Conservation (phyloP, 768 basidiomycete species). For the Crepidotus variabilis region DNA sequence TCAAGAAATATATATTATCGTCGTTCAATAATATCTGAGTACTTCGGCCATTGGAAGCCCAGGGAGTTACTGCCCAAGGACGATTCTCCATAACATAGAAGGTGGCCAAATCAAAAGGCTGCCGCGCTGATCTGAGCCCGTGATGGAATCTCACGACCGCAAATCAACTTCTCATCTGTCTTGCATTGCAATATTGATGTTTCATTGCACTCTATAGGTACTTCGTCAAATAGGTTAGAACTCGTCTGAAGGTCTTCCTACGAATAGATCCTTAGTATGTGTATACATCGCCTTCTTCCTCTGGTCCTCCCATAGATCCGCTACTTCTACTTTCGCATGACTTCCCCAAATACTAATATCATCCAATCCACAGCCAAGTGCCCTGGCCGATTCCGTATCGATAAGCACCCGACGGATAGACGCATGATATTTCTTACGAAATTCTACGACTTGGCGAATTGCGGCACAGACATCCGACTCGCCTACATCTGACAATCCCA, state of each 20-base stretch:
- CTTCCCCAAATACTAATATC: not conserved
- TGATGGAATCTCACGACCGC: too few relatives aligned
- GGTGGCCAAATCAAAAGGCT: too few relatives aligned
- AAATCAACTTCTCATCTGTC: too few relatives aligned
- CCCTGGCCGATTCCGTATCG: not conserved
- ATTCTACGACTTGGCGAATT: not conserved
- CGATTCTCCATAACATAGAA: too few relatives aligned
- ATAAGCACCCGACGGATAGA: not conserved
- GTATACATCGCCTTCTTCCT: constrained; percentile 1
- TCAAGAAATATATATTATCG: too few relatives aligned
- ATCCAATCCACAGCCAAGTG: not conserved
- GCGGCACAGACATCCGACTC: not conserved
- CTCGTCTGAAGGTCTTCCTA: constrained; percentile 9
- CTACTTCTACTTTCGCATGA: not conserved
- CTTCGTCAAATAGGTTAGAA: not conserved
- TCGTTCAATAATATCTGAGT: too few relatives aligned
- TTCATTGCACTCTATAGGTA: not conserved
- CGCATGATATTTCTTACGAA: not conserved
- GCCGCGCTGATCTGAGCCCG: too few relatives aligned
- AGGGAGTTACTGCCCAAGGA: too few relatives aligned
- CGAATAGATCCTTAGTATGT: constrained; percentile 1
- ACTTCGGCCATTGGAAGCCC: too few relatives aligned
- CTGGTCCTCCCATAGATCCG: constrained; percentile 7
- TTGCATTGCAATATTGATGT: too few relatives aligned
- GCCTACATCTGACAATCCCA: not conserved